Evolutionary conservation across 1,139 yeast species (phyloP), one percentile per base, ranked within the genome.

Genomic region (Scheffersomyces lignicola): DNA sequence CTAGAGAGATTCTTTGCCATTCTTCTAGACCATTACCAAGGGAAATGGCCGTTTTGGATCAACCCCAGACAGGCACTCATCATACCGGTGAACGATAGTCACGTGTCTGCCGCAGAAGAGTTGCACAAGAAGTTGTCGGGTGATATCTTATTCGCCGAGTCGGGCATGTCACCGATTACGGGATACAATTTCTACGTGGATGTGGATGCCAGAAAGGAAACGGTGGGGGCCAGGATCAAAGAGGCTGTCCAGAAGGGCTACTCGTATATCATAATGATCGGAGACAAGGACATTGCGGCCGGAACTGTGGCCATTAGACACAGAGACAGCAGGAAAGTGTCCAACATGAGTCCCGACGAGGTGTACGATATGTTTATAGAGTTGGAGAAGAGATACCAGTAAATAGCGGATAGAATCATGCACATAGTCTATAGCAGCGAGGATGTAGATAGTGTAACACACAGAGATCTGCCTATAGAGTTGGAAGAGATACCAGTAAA

Each of bases 31-130:
- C 96, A 90, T 49, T 90, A 80, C 57, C 78, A 78, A 38, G 99
- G 98, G 0, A 84, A 84, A 48, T 92, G 99, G 98, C 99, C 99
- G 9, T 92, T 94, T 56, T 92, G 98, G 98, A 62, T 92, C 40
- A 87, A 85, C 42, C 97, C 98, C n/a, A 74, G 95, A 45, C 99
- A 92, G 57, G 95, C 94, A 0, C 70, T 85, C 29, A 75, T 92
- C 3, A 73, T 94, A 5, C 97, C 98, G 2, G 83, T 92, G 4
- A 82, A 83, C 36, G 73, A 69, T 5, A 52, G 67, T 5, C 88
- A 84, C 53, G 51, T 51, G 8, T 72, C 57, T 13, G 68, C 74
- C 39, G 92, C 95, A 1, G 60, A 69, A 32, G 58, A 67, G 14
- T 56, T 81, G 3, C 77, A 73, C 22, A 49, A 54, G 8, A 40